Evolutionary conservation across 2,329 filamentous ascomycete genomes (phyloP).

Genomic region (Sphaerulina populicola): DNA sequence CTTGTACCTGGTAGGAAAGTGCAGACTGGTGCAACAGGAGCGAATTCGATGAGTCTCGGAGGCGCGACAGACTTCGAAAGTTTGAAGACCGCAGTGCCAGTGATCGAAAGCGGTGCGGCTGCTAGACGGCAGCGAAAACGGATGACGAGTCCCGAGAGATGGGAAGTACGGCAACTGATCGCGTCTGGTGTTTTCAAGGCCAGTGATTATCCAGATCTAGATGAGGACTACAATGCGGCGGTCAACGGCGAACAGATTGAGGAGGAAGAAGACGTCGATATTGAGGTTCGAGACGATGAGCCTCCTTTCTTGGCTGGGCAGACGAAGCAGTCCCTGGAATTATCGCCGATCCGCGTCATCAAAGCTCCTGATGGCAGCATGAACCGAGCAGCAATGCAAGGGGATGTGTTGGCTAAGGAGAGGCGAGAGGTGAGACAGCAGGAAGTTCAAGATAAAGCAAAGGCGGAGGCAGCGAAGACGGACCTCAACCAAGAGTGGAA

Average conservation of each 20-base stretch:
- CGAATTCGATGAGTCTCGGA: slow-evolving; percentile 77
- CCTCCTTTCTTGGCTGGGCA: slow-evolving; percentile 93
- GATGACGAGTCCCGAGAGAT: slow-evolving; percentile 91
- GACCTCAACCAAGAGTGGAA: slow-evolving; percentile 90
- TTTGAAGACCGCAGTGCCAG: slow-evolving; percentile 40
- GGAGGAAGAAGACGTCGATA: slow-evolving; percentile 92
- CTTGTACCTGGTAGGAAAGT: slow-evolving; percentile 68
- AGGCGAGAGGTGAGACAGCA: slow-evolving; percentile 80
- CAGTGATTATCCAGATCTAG: slow-evolving; percentile 85
- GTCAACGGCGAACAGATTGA: slow-evolving; percentile 82
- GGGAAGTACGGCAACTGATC: slow-evolving; percentile 95
- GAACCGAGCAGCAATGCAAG: slow-evolving; percentile 91
- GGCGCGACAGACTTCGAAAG: slow-evolving; percentile 45
- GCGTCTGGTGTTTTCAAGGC: slow-evolving; percentile 89
- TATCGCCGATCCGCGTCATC: slow-evolving; percentile 91
- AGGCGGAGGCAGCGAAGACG: slow-evolving; percentile 66
- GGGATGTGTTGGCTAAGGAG: slow-evolving; percentile 80
- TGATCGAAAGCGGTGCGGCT: slow-evolving; percentile 51
- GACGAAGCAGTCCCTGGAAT: slow-evolving; percentile 88
- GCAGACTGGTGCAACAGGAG: slow-evolving; percentile 76
- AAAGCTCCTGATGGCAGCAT: slow-evolving; percentile 98
- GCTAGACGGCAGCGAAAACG: slow-evolving; percentile 67
- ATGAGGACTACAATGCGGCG: slow-evolving; percentile 86
- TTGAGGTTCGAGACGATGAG: slow-evolving; percentile 92
- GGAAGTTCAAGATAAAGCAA: slow-evolving; percentile 69